These are phyloP conservation scores for Monilinia vaccinii-corymbosi DNA, from an alignment of 2,329 filamentous ascomycete genomes.

Conservation along the genomic window DNA sequence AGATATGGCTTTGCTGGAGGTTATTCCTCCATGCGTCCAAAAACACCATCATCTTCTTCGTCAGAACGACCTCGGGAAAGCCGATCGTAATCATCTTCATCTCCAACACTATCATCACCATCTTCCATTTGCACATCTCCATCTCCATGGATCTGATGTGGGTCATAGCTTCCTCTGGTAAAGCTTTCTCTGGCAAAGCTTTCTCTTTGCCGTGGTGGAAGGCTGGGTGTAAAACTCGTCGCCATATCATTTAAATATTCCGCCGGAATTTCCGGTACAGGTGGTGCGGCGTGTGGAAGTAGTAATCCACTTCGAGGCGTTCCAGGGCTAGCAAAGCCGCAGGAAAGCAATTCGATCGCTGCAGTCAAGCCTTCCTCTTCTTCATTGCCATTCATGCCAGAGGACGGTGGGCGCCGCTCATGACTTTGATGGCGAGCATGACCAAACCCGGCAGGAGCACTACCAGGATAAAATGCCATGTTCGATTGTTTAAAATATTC, in stretches of 20 bases:
- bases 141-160: conserved; percentile 43
- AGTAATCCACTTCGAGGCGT: conserved; percentile 59
- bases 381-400: conserved; percentile 65
- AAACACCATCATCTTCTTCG: conserved; percentile 91
- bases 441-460: conserved; percentile 41
- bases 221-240: conserved; percentile 45
- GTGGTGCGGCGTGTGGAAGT: conserved; percentile 67
- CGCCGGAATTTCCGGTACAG: conserved; percentile 77
- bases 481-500: conserved; percentile 70
- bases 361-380: conserved; percentile 82
- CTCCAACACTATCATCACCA: conserved; percentile 51
- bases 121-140: conserved; percentile 62
- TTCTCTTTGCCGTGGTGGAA: conserved; percentile 55
- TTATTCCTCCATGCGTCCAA: conserved; percentile 92
- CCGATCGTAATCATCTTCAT: conserved; percentile 55
- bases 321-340: conserved; percentile 59
- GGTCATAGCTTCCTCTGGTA: conserved; percentile 39
- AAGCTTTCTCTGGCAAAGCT: conserved; percentile 31
- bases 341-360: conserved; percentile 81
- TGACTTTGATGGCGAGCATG: conserved; percentile 61
- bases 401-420: conserved; percentile 69
- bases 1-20: neutral
- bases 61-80: conserved; percentile 59
- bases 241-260: conserved; percentile 59
- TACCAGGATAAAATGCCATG: conserved; percentile 33